These are phyloP conservation scores for Mortierella sp. DNA, from an alignment of 371 early-diverging fungal genomes.

Conservation along the genomic window DNA sequence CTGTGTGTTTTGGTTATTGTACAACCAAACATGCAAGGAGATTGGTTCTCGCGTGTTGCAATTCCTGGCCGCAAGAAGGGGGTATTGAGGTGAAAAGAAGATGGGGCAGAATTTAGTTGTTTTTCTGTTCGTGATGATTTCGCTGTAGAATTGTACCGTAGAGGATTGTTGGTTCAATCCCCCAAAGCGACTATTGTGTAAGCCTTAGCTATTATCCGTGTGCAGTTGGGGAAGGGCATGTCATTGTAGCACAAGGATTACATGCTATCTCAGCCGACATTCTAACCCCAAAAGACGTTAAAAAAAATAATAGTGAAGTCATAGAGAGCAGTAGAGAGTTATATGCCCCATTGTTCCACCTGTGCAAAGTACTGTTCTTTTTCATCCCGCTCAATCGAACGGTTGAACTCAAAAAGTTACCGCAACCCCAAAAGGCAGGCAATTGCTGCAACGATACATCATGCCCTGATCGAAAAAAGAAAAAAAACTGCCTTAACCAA, in stretches of 20 bases:
- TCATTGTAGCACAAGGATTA: not conserved
- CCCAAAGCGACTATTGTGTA: too few species aligned
- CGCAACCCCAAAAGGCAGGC: not conserved
- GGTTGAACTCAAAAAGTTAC: slow-evolving; percentile 7
- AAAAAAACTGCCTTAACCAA: not conserved
- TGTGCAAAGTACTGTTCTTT: not conserved
- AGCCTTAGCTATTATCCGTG: too few species aligned
- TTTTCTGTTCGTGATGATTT: too few species aligned
- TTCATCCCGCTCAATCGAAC: not conserved
- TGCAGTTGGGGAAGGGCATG: too few species aligned
- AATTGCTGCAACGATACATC: not conserved
- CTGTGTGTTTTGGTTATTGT: not conserved
- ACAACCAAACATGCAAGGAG: not conserved
- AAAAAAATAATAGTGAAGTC: not conserved
- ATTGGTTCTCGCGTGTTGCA: not conserved
- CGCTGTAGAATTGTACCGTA: too few species aligned
- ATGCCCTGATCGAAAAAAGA: not conserved
- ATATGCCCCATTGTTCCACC: not conserved
- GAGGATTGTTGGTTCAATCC: too few species aligned
- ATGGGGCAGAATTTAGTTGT: too few species aligned
- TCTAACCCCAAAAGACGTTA: not conserved
- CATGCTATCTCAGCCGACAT: not conserved
- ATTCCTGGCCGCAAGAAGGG: not conserved
- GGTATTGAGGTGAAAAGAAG: too few species aligned
- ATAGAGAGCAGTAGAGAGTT: not conserved